Evolutionary conservation across 2,329 filamentous ascomycete species (phyloP).

Genomic region (Aspergillus phoenicis): DNA sequence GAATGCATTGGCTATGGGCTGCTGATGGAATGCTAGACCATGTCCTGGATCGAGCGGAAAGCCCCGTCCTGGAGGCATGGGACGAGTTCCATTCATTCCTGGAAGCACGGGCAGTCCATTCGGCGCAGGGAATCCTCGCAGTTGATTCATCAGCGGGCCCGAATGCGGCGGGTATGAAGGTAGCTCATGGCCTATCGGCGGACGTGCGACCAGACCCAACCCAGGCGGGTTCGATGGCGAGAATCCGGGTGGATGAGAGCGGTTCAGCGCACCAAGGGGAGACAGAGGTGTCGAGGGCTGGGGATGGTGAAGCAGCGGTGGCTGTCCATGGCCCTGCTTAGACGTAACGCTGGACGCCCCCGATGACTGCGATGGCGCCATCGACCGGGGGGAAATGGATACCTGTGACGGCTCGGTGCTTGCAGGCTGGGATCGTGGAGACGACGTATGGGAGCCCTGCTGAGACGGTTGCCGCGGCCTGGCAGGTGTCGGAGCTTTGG

Average conservation of each 20-base stretch:
- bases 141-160: constrained; percentile 56
- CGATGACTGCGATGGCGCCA: constrained; percentile 67
- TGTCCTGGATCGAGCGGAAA: constrained; percentile 53
- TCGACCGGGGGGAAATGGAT: constrained; percentile 60
- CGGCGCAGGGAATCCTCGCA: constrained; percentile 55
- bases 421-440: constrained; percentile 58
- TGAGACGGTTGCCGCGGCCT: constrained; percentile 77
- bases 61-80: constrained; percentile 59
- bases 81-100: constrained; percentile 63
- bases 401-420: constrained; percentile 64
- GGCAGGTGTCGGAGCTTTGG: constrained; percentile 79
- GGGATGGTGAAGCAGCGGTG: constrained; percentile 57
- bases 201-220: constrained; percentile 57
- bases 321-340: constrained; percentile 60
- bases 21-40: constrained; percentile 48
- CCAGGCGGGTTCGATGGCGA: constrained; percentile 58
- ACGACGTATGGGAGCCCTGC: constrained; percentile 70
- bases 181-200: constrained; percentile 54
- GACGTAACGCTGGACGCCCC: constrained; percentile 64
- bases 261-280: constrained; percentile 63
- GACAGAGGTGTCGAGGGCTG: constrained; percentile 66
- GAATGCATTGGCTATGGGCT: constrained; percentile 44
- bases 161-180: constrained; percentile 58
- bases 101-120: constrained; percentile 59
- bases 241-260: constrained; percentile 57